Evolutionary conservation across 306 rosid species (phyloP).

Genomic region (Prunus mira): DNA sequence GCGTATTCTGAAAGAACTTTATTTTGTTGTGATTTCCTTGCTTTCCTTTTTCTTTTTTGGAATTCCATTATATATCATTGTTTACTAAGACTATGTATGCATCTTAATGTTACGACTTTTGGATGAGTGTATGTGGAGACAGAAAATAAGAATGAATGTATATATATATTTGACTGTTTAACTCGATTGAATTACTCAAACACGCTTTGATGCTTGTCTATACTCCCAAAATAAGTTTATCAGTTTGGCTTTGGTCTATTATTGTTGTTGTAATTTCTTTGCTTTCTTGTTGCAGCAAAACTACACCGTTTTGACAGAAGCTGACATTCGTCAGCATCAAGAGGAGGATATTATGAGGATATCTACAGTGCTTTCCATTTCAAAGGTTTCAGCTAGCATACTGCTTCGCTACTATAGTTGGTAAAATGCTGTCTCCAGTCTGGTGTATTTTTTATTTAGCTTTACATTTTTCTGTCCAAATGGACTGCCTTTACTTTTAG

Average conservation of each 20-base stretch:
- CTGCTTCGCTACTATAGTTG: slow-evolving; percentile 62
- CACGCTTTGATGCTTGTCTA: background rate
- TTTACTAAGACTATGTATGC: background rate
- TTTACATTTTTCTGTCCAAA: background rate
- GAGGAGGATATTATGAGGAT: slow-evolving; percentile 57
- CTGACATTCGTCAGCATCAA: slow-evolving; percentile 54
- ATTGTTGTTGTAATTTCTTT: background rate
- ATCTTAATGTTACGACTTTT: background rate
- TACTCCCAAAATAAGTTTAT: background rate
- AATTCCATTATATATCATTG: background rate
- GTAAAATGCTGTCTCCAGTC: slow-evolving; percentile 29
- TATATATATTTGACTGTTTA: background rate
- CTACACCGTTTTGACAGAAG: slow-evolving; percentile 51
- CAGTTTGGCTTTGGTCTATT: background rate
- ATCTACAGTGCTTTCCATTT: slow-evolving; percentile 57
- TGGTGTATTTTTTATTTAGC: background rate
- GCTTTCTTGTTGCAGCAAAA: slow-evolving; percentile 41
- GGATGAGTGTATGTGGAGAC: background rate
- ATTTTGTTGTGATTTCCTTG: background rate
- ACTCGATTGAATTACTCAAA: background rate
- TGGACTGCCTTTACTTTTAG: background rate
- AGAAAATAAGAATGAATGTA: background rate
- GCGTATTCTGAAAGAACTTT: background rate
- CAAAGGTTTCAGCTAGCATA: slow-evolving; percentile 51
- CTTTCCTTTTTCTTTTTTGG: background rate